A percentile compares a stretch with the other conserved stretches of the same genome.
Evolutionary conservation across 495 filamentous ascomycete genomes (phyloP).

Genomic region (Tuber indicum): DNA sequence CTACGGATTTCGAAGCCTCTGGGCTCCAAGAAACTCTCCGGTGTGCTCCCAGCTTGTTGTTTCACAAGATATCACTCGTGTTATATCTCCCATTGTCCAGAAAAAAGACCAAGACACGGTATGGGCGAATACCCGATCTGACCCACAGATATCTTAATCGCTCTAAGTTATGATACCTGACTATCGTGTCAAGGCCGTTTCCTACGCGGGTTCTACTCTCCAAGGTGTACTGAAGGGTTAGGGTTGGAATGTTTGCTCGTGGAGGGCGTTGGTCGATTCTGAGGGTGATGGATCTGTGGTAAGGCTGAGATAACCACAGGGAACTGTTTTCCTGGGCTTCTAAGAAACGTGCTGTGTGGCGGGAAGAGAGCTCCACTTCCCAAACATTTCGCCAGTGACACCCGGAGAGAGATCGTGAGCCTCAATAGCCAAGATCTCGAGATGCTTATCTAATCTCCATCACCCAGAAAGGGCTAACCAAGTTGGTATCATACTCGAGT

Average conservation of each 20-base stretch:
- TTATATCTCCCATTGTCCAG: not conserved
- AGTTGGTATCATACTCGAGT: not conserved
- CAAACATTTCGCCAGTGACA: not conserved
- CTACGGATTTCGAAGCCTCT: not conserved
- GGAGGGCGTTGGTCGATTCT: not conserved
- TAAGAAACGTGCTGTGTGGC: not conserved
- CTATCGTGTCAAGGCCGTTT: not conserved
- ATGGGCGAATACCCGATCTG: not conserved
- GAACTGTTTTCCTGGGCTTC: not conserved
- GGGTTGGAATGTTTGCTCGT: not conserved
- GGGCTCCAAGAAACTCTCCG: not conserved
- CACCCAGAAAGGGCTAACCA: not conserved
- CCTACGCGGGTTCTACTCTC: not conserved
- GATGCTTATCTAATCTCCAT: not conserved
- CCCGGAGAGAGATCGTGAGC: not conserved
- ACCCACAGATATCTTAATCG: not conserved
- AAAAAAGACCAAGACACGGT: not conserved
- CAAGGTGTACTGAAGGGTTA: not conserved
- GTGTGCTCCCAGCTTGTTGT: not conserved
- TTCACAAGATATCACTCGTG: not conserved
- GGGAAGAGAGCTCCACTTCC: not conserved
- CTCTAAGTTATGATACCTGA: not conserved
- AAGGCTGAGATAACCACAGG: not conserved
- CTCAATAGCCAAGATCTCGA: not conserved
- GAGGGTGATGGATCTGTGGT: not conserved